phyloP scores from a whole-genome alignment of 2,329 filamentous ascomycete species.

The Didymella lethalis region DNA sequence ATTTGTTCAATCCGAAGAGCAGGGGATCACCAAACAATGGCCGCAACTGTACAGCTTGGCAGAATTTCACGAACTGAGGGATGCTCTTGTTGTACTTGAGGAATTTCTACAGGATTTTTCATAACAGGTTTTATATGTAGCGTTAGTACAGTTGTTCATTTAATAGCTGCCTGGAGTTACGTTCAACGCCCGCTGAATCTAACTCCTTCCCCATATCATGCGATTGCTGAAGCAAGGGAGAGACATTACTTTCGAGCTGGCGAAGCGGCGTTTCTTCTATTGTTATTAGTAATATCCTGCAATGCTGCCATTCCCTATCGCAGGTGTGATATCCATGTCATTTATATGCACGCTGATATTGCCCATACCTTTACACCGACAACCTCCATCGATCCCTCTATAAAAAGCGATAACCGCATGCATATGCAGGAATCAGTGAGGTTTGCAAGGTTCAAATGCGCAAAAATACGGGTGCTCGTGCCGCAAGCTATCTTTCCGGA shows the following conservation, averaged over 20 bases:
- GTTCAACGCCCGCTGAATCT: not conserved
- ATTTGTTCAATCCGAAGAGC: too few species aligned
- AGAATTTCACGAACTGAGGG: too few species aligned
- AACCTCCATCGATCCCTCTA: not conserved
- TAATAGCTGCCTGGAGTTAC: not conserved
- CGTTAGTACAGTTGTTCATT: not conserved
- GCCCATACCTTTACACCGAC: not conserved
- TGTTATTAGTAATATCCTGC: not conserved
- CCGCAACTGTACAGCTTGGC: too few species aligned
- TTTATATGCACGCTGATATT: not conserved
- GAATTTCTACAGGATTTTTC: not conserved
- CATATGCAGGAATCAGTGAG: not conserved
- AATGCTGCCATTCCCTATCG: not conserved
- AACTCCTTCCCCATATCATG: not conserved
- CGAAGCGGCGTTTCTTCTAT: not conserved
- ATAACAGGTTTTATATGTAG: not conserved
- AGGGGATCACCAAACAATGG: too few species aligned
- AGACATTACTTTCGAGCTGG: not conserved
- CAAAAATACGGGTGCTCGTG: not conserved
- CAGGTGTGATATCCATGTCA: not conserved
- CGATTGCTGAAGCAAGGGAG: not conserved
- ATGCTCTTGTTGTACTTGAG: too few species aligned
- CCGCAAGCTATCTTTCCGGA: not conserved
- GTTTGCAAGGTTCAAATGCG: not conserved
- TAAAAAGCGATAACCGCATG: slow-evolving; percentile 1